phyloP scores from a whole-genome alignment of 768 basidiomycete genomes.

The Trametes maxima region DNA sequence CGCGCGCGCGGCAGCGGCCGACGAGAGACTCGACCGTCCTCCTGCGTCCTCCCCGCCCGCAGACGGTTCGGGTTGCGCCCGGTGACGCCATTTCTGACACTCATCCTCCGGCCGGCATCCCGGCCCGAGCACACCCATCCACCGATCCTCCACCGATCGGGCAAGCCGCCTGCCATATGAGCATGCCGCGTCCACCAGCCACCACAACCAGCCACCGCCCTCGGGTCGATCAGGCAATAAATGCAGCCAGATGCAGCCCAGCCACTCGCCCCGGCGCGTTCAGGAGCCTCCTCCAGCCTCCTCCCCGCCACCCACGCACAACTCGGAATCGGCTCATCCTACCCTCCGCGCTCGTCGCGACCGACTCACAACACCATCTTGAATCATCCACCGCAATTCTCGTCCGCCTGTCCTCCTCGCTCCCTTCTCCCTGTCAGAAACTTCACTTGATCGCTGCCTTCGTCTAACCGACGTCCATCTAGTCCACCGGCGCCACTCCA shows the following conservation, averaged over 20 bases:
- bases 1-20: not conserved
- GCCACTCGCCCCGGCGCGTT: no score
- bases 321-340: not conserved
- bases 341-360: not conserved
- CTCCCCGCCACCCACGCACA: constrained; percentile 3
- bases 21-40: no score
- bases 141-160: not conserved
- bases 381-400: not conserved
- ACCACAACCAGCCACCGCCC: not conserved
- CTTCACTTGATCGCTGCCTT: not conserved
- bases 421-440: not conserved
- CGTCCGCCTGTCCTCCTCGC: constrained; percentile 6
- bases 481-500: not conserved
- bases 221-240: not conserved
- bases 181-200: not conserved
- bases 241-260: no score
- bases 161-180: constrained; percentile 6
- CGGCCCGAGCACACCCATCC: constrained; percentile 1
- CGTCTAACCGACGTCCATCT: not conserved
- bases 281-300: not conserved
- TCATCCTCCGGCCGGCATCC: not conserved
- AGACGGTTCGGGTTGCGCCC: not conserved
- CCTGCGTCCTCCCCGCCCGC: not conserved
- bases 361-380: not conserved
- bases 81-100: constrained; percentile 19